Conservation (phyloP, 306 rosid species). For the Quercus dentata region DNA sequence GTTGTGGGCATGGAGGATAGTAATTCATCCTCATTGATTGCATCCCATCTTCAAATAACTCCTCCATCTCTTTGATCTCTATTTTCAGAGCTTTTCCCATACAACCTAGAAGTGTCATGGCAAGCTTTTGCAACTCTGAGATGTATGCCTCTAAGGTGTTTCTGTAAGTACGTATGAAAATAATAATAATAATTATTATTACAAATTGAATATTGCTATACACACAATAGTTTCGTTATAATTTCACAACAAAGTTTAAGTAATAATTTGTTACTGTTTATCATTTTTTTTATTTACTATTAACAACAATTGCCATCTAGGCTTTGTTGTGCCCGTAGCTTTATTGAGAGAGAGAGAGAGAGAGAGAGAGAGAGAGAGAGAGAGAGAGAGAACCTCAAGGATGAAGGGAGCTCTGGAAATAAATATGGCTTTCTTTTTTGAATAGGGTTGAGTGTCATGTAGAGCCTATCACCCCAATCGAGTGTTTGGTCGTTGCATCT, state of each 20-base stretch:
- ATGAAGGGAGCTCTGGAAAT: slow-evolving; percentile 47
- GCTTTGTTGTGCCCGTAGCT: too few species aligned
- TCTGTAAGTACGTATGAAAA: slow-evolving; percentile 21
- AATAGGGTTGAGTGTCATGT: slow-evolving; percentile 52
- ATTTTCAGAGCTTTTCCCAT: slow-evolving; percentile 46
- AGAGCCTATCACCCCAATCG: slow-evolving; percentile 87
- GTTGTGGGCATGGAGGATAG: slow-evolving; percentile 77
- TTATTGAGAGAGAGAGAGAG: too few species aligned
- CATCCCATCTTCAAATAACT: slow-evolving; percentile 62
- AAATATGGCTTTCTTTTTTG: slow-evolving; percentile 56
- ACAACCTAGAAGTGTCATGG: slow-evolving; percentile 34
- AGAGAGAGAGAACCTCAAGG: slow-evolving; percentile 46
- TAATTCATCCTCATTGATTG: slow-evolving; percentile 64
- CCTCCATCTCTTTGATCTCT: slow-evolving; percentile 40
- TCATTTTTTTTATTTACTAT: too few species aligned
- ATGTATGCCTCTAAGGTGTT: slow-evolving; percentile 50
- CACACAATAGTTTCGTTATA: too few species aligned
- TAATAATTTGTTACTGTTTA: too few species aligned
- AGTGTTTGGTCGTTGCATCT: slow-evolving; percentile 54
- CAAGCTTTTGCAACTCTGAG: slow-evolving; percentile 38
- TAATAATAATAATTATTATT: too few species aligned
- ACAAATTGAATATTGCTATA: too few species aligned
- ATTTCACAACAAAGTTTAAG: too few species aligned
- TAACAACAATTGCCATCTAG: too few species aligned
- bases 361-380: too few species aligned